Evolutionary conservation across 345 rosid species (phyloP), one percentile per base, ranked within the genome.

Genomic region (Excoecaria agallocha): DNA sequence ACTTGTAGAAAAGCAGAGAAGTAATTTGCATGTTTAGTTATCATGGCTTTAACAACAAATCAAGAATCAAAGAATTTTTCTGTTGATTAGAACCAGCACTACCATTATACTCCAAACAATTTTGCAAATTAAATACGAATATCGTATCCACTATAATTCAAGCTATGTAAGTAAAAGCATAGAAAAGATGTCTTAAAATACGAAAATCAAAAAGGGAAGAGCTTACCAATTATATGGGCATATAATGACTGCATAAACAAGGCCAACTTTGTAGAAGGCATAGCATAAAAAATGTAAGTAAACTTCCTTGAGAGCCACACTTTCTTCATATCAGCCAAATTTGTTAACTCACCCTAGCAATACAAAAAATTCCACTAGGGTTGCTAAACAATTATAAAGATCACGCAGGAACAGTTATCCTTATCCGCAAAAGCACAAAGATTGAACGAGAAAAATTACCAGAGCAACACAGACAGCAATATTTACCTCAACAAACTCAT

Each of bases 231-330:
- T 24, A 88, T 35, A 71, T 85, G 91, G 68, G 89, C 84, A 79
- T 88, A 90, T 52, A 90, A 73, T 43, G 97, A 87, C 76, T 90
- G 97, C 87, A 87, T 86, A 76, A 90, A 86, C 71, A 86, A 86
- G 39, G 89, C 77, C 78, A 86, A 72, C 49, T 84, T 85, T 46
- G 51, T 52, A 35, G 81, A 81, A 69, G 89, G 93, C 38, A 78
- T 72, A 50, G 92, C 93, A 39, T 87, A 87, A 66, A 69, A 90
- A 35, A 92, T 84, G 77, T 80, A 85, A 17, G 92, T 79, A 76
- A 90, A 89, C 66, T 85, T 92, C 78, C 83, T 84, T 0, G 87
- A 81, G 30, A 80, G 76, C 93, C 97, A 90, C 16, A 89, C 74
- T 22, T 78, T 84, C 89, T 89, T 92, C 92, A 88, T 84, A 64